Base-by-base conservation (phyloP, 2,329 filamentous ascomycete species). In the Cercospora nicotianae region DNA sequence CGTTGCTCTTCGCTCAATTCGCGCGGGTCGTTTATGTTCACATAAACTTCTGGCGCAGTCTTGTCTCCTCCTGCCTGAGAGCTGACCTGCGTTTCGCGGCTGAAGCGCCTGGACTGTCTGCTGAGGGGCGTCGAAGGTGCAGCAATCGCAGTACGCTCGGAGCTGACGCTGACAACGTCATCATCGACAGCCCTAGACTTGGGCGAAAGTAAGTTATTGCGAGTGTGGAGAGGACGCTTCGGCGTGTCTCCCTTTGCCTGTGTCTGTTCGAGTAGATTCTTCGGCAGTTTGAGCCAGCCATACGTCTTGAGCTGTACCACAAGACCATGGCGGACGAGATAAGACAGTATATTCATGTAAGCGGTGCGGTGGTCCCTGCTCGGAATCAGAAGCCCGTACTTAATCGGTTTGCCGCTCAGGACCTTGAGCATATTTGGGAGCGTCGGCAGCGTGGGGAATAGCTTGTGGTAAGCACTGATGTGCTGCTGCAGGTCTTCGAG, bases 261-360 rank as follows among this genome's bases (percentile, higher is more conserved):
- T 9, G 60, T 51, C 23, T 59, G 57, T 2, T 64, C 62, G 7
- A 64, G 91, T 89, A 80, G 90, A 90, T 51, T 95, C 91, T 60
- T 94, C 87, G 74, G 68, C 3, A 75, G 64, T 12, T 72, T 73
- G 53, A 98, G 88, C 84, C 95, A 96, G 12, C 91, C 92, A 78
- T 96, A 97, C 0, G 93, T 95, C 70, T 93, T 91, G 5, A 99
- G 85, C 78, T 97, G 94, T 0, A 92, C 96, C 0, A 97, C 94
- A 91, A 95, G 97, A 13, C 93, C 93, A 58, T 93, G 91, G 48
- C 94, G 89, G 82, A 98, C 89, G 8, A 99, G 86, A 93, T 94
- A 99, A 23, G 93, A 93, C 28, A 99, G 83, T 79, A 98, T 96
- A 36, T 92, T 87, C 79, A 98, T 90, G 78, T 97, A 99, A 2